Conservation (phyloP, 371 early-diverging fungal species). For the Actinomortierella ambigua region DNA sequence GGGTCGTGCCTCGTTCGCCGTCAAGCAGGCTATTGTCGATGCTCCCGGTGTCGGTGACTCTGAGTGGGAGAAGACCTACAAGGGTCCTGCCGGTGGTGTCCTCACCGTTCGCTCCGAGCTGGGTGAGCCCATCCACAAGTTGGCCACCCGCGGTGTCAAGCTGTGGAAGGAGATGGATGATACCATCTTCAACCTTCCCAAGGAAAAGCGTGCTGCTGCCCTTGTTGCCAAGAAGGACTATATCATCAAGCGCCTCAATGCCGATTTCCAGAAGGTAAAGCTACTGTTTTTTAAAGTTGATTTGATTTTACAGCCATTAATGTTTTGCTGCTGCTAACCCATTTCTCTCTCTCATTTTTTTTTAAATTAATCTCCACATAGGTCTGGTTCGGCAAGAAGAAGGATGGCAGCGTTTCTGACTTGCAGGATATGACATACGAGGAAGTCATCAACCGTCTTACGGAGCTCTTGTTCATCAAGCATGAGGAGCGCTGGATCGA, state of each 20-base stretch:
- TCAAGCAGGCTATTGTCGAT: constrained; percentile 91
- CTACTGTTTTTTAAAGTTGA: neutral
- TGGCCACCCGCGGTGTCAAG: constrained; percentile 93
- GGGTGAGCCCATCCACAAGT: constrained; percentile 97
- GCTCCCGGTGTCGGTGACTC: constrained; percentile 89
- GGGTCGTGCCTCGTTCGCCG: constrained; percentile 79
- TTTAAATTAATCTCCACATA: constrained; percentile 42
- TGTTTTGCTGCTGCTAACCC: too few species aligned
- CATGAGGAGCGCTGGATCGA: constrained; percentile 91
- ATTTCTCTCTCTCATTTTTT: too few species aligned
- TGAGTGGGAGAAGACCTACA: constrained; percentile 94
- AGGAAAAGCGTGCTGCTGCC: constrained; percentile 85
- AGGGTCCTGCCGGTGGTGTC: constrained; percentile 89
- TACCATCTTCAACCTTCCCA: constrained; percentile 85
- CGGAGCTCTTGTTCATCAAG: constrained; percentile 83
- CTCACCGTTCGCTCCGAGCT: constrained; percentile 94
- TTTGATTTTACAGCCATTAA: neutral
- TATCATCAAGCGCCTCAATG: constrained; percentile 89
- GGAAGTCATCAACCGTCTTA: constrained; percentile 85
- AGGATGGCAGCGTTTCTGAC: constrained; percentile 75
- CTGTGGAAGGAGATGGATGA: constrained; percentile 97
- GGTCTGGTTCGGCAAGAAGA: constrained; percentile 95
- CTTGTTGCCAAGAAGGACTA: constrained; percentile 90
- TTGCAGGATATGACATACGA: constrained; percentile 93
- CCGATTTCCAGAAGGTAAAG: constrained; percentile 80